Evolutionary conservation across 169 alveolate genomes (phyloP), one percentile per base, ranked within the genome.

Genomic region (Plasmodium billcollinsi): DNA sequence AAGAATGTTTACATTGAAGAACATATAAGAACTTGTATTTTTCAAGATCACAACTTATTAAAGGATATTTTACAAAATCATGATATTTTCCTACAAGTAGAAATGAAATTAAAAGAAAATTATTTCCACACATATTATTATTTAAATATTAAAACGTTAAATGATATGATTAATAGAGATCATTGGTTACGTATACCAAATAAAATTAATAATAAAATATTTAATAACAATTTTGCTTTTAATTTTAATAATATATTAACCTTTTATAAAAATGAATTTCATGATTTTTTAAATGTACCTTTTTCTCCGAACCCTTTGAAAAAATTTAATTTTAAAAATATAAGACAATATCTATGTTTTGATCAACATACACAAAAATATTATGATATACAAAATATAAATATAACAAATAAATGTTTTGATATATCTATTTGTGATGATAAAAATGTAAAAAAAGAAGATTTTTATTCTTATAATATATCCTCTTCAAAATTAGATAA

Each of bases 221-320:
- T 56, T 69, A 83, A 83, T 20, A 67, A 67, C 62, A 83, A 56
- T 26, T 29, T 67, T 47, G 4, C 45, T 33, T 33, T 33, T 56
- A 47, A 69, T 69, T 43, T 83, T 83, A 54, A 58, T 18, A 47
- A 56, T 24, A 58, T 83, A 21, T 69, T 83, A 67, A 69, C 85
- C 24, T 61, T 69, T 43, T 83, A 83, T 83, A 83, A 83, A 49
- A 67, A 83, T 18, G 59, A 45, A 3, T 83, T 83, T 67, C 29
- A 67, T 29, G 65, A 50, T 54, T 83, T 69, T 83, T 58, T 83
- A 66, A 83, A 83, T 83, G 49, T 47, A 7, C 80, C 80, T 49
- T 62, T 83, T 69, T 83, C 91, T 49, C 74, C 56, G 56, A 83
- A 83, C 52, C 91, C 91, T 15, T 50, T 83, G 56, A 63, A 49